Conservation (phyloP, 148 eudicot genomes). For the Heliosperma pusillum region DNA sequence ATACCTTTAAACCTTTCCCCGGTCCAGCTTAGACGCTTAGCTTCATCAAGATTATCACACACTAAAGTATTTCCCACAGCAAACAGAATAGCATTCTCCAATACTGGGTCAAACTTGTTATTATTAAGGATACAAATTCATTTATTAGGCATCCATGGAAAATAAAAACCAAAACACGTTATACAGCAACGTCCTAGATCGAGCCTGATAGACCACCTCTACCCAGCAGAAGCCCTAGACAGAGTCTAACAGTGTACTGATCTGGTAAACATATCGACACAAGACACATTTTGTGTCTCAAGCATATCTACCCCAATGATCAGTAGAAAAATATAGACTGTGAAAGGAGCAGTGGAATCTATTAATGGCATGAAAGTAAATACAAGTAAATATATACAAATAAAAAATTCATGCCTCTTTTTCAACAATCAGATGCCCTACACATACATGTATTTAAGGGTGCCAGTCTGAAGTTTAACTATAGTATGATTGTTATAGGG, state of each 20-base stretch:
- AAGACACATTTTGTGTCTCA: neutral
- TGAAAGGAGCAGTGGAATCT: neutral
- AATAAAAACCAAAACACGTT: neutral
- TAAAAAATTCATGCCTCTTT: neutral
- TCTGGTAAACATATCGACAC: neutral
- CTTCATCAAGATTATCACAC: constrained; percentile 88
- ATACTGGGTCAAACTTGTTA: constrained; percentile 67
- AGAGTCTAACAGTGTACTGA: too few species aligned
- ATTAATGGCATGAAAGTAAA: neutral
- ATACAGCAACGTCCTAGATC: neutral
- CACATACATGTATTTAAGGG: neutral
- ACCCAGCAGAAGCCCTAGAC: too few species aligned
- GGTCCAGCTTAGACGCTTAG: constrained; percentile 89
- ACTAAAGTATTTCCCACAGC: constrained; percentile 96
- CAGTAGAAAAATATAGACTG: neutral
- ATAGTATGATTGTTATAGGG: neutral
- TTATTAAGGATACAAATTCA: constrained; percentile 48
- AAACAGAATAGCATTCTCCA: constrained; percentile 91
- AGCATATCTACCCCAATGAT: neutral
- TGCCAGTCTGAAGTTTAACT: neutral
- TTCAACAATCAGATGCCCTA: neutral
- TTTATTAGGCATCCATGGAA: neutral
- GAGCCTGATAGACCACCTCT: too few species aligned
- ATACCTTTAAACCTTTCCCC: constrained; percentile 92
- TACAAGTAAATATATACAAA: neutral